phyloP scores from a whole-genome alignment of 768 basidiomycete genomes.

The Pholiota molesta region DNA sequence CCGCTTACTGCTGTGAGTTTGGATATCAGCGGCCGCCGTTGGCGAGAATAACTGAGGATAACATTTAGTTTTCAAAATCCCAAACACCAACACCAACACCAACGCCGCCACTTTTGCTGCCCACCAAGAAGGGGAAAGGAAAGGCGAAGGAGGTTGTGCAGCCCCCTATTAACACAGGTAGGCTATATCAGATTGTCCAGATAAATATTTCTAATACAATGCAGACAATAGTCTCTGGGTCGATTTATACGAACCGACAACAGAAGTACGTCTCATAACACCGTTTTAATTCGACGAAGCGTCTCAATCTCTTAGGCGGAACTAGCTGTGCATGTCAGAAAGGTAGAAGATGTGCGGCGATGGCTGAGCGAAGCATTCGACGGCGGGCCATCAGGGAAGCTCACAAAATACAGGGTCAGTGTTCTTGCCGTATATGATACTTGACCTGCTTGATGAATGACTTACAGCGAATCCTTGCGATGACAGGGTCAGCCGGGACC shows the following conservation, averaged over 20 bases:
- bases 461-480: conserved; percentile 75
- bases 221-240: conserved; percentile 40
- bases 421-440: background rate
- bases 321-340: conserved; percentile 78
- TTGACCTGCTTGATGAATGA: background rate
- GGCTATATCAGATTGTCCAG: background rate
- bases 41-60: conserved; percentile 14
- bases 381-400: conserved; percentile 62
- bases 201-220: background rate
- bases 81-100: conserved; percentile 12
- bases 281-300: background rate
- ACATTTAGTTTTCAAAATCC: conserved; percentile 29
- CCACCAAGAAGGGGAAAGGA: conserved; percentile 29
- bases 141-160: conserved; percentile 25
- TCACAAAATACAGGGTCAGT: conserved; percentile 76
- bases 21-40: background rate
- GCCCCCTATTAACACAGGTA: background rate
- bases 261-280: conserved; percentile 46
- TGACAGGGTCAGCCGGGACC: conserved; percentile 89
- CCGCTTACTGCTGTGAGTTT: conserved; percentile 37
- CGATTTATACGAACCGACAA: conserved; percentile 62
- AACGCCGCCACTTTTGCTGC: background rate
- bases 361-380: conserved; percentile 79
- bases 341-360: conserved; percentile 74
- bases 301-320: conserved; percentile 49